Base-by-base conservation (phyloP, 2,329 filamentous ascomycete species). In the Pseudocercospora fijiensis region DNA sequence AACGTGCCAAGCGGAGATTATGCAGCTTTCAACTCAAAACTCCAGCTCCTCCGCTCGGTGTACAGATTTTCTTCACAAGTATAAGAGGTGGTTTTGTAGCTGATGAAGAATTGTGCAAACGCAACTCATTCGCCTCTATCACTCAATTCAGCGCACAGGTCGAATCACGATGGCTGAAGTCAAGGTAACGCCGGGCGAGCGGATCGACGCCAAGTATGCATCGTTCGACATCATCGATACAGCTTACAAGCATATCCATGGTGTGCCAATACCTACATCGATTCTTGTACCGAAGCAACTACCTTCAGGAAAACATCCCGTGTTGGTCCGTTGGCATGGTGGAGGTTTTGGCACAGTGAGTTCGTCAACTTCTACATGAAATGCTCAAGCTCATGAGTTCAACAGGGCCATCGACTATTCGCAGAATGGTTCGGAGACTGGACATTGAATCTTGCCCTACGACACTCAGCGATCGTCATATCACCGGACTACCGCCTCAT, bases 401-500 rank as follows among this genome's bases (percentile, higher is more conserved):
- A 37, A 55, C 41, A 58, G 22, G 43, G 49, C 18, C 57, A 65
- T 22, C 43, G 65, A 18, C 53, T 68, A 11, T 67, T 61, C 41
- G 57, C 63, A 13, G 62, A 60, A 9, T 71, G 69, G 67, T 68
- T 60, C 30, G 26, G 33, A 43, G 30, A 64, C 66, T 78, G 77
- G 77, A 71, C 78, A 7, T 69, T 82, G 7, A 75, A 80, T 7
- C 73, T 81, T 43, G 74, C 78, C 24, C 72, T 75, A 1, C 66
- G 71, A 26, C 75, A 78, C 56, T 70, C 70, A 13, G 80, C 82
- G n/a, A 78, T 85, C 51, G 73, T 81, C 26, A 69, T 85, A 6
- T 73, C 77, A 1, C 79, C 81, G 0, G 80, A 83, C 70, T 82
- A 85, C 73, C 82, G 82, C 8, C 78, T 85, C 3, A 65, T 82